Evolutionary conservation across 2,329 filamentous ascomycete genomes (phyloP), one percentile per base, ranked within the genome.

Genomic region (Neobulgaria alba): DNA sequence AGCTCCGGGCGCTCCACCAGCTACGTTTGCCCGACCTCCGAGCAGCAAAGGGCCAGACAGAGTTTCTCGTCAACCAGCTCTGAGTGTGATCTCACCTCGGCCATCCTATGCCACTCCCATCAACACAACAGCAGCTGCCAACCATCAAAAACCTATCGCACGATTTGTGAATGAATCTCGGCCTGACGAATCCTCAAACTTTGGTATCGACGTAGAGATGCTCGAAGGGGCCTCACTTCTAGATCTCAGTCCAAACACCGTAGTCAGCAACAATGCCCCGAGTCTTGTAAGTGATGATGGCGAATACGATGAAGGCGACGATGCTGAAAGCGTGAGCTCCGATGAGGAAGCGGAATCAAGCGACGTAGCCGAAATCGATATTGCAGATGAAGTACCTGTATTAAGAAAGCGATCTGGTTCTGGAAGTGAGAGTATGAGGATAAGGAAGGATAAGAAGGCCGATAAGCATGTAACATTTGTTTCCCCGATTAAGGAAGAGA

Each of bases 241-340:
- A 34, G 77, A 84, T 39, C 62, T 85, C 42, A 85, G 80, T 53
- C 82, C 82, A 4, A 77, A 78, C 53, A 82, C 80, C 0, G 63
- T 79, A 33, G 70, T 80, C 37, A 83, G 81, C 59, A 86, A 86
- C 61, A 84, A 85, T 50, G 82, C 84, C 7, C 84, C 84, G 16
- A 87, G 82, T 53, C 70, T 89, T 36, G 82, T 88, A 56, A 86
- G 82, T 62, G 84, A 89, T 61, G 82, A 87, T 56, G 81, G 82
- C 52, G 83, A 87, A 57, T 85, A 83, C 54, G 82, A 84, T 51
- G 79, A 82, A 41, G 85, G 80, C 1, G 76, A 77, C 44, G 65
- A 66, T 39, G 74, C 70, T 41, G 73, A 77, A 36, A 68, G 65
- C 33, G 48, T 65, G 1, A 61, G 60, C 35, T 67, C 67, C 4